Conservation (phyloP, 202 grass and related monocot genomes). For the Carex sylvatica region DNA sequence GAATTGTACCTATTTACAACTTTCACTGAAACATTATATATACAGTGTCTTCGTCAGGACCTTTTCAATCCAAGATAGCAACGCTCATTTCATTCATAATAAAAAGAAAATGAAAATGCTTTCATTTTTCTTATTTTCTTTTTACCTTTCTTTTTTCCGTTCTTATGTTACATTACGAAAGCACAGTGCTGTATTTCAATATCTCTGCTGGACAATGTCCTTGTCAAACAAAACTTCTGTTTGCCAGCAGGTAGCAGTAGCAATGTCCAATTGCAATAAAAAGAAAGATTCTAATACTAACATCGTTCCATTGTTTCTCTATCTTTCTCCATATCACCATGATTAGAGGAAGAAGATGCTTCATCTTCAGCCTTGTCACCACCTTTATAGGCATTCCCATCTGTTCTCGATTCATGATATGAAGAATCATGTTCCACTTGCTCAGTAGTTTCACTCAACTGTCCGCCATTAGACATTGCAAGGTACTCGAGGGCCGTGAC, state of each 20-base stretch:
- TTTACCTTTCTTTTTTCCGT: not conserved
- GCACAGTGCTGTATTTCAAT: not conserved
- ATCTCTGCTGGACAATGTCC: not conserved
- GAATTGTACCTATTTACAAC: not conserved
- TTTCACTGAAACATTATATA: not conserved
- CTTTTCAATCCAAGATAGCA: not conserved
- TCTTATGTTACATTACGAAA: constrained; percentile 20
- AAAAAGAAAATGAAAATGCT: not conserved
- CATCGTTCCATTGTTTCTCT: constrained; percentile 14
- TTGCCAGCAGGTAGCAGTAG: not conserved
- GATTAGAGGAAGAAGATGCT: not conserved
- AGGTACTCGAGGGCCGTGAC: constrained; percentile 74
- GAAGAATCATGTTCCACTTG: not conserved
- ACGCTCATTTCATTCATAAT: not conserved
- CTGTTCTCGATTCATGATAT: not conserved
- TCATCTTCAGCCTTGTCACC: not conserved
- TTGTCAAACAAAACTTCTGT: not conserved
- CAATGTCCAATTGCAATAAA: constrained; percentile 4
- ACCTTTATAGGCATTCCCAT: constrained; percentile 6
- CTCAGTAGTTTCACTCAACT: not conserved
- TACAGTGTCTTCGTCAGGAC: not conserved
- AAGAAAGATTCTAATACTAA: constrained; percentile 5
- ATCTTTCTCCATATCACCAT: constrained; percentile 12
- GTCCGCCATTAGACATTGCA: constrained; percentile 23
- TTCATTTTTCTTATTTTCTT: not conserved